A percentile compares a stretch with the other conserved stretches of the same genome.
Evolutionary conservation across 2,329 filamentous ascomycete genomes (phyloP).

Genomic region (Microsporum audouinii): DNA sequence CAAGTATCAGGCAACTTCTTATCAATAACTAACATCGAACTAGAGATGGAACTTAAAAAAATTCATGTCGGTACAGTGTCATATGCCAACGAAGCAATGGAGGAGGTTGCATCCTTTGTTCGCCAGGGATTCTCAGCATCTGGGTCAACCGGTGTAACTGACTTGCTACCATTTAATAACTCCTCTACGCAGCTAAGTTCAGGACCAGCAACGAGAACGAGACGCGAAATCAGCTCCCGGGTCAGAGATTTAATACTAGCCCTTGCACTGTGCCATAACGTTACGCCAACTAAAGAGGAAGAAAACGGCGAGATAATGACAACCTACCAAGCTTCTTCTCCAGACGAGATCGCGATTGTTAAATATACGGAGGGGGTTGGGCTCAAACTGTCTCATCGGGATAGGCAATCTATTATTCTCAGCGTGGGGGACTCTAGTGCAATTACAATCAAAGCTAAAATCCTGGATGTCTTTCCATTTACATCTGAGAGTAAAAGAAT

Average conservation of each 20-base stretch:
- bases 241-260: conserved; percentile 89
- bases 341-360: conserved; percentile 96
- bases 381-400: conserved; percentile 68
- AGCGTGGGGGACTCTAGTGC: conserved; percentile 64
- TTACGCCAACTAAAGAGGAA: conserved; percentile 81
- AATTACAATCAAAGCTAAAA: conserved; percentile 69
- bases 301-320: conserved; percentile 65
- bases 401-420: conserved; percentile 74
- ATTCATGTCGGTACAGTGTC: conserved; percentile 97
- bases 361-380: conserved; percentile 91
- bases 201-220: conserved; percentile 61
- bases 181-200: conserved; percentile 37
- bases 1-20: conserved; percentile 8
- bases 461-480: conserved; percentile 92
- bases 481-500: conserved; percentile 97
- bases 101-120: conserved; percentile 81
- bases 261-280: conserved; percentile 89
- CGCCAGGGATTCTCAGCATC: conserved; percentile 63
- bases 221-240: conserved; percentile 83
- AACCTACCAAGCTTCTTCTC: conserved; percentile 91
- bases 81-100: conserved; percentile 97
- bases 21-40: not conserved
- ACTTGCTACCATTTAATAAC: conserved; percentile 46
- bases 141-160: conserved; percentile 51
- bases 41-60: conserved; percentile 96